Conservation (phyloP, 345 rosid species). For the Euclidium syriacum region DNA sequence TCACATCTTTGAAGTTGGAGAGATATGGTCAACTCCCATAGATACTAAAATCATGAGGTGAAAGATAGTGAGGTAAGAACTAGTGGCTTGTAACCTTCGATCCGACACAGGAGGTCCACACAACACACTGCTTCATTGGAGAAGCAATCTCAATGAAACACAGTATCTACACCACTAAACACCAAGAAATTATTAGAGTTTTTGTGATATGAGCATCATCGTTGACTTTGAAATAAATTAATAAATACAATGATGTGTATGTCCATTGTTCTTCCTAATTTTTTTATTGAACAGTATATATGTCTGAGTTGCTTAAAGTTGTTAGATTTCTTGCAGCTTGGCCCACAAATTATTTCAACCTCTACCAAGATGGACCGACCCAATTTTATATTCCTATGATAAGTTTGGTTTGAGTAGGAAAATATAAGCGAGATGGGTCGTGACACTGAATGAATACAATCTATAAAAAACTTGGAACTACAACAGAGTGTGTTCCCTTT, state of each 20-base stretch:
- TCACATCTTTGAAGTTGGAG: background rate
- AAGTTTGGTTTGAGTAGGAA: background rate
- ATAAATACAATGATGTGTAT: background rate
- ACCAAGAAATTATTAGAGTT: background rate
- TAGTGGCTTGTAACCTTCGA: constrained; percentile 14
- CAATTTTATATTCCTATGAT: background rate
- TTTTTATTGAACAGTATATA: background rate
- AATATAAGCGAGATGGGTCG: too few species aligned
- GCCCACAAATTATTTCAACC: background rate
- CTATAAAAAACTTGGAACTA: too few species aligned
- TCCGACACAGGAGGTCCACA: constrained; percentile 28
- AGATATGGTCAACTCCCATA: constrained; percentile 6
- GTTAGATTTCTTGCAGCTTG: background rate
- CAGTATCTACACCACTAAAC: constrained; percentile 5
- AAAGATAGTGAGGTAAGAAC: constrained; percentile 20
- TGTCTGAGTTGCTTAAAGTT: background rate
- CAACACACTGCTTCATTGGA: constrained; percentile 15
- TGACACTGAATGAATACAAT: too few species aligned
- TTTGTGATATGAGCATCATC: constrained; percentile 10
- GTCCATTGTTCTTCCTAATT: background rate
- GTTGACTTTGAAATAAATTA: constrained; percentile 18
- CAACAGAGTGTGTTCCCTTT: too few species aligned
- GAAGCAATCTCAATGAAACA: constrained; percentile 2
- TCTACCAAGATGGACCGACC: background rate
- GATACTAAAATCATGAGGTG: constrained; percentile 13